Evolutionary conservation across 306 rosid genomes (phyloP).

Genomic region (Macrotyloma uniflorum): DNA sequence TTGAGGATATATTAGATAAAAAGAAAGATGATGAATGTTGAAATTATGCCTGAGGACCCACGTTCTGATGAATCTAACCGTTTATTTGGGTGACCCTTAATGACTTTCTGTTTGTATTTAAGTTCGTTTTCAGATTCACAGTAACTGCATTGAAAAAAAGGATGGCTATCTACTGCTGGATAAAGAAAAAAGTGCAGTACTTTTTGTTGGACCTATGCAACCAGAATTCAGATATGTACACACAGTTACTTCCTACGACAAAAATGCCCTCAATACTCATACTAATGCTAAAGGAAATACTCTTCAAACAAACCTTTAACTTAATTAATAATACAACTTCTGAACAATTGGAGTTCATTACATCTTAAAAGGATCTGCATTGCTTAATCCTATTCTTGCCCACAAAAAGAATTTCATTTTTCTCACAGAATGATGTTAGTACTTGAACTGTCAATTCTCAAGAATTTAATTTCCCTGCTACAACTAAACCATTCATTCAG

Average conservation of each 20-base stretch:
- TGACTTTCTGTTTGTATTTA: conserved; percentile 41
- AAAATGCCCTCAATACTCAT: neutral
- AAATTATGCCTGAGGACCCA: conserved; percentile 39
- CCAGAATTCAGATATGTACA: conserved; percentile 12
- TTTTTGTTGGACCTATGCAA: conserved; percentile 26
- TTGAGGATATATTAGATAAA: neutral
- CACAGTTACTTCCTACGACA: neutral
- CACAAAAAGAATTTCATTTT: neutral
- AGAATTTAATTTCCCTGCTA: too few species aligned
- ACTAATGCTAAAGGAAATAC: neutral
- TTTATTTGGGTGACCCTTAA: conserved; percentile 37
- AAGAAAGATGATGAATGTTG: conserved; percentile 24
- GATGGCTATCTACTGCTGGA: conserved; percentile 39
- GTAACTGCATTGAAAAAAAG: conserved; percentile 25
- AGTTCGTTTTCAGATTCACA: conserved; percentile 22
- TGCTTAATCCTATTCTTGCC: too few species aligned
- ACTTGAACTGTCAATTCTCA: too few species aligned
- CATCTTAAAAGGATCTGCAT: too few species aligned
- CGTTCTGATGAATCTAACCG: conserved; percentile 32
- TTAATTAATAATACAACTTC: neutral
- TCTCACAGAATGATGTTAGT: too few species aligned
- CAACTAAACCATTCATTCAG: too few species aligned
- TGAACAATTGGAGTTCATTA: neutral
- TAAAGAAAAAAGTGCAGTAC: conserved; percentile 30
- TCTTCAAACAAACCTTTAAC: neutral